Evolutionary conservation across 129 eudicot species (phyloP), one percentile per base, ranked within the genome.

Genomic region (carrot (Daucus carota)): DNA sequence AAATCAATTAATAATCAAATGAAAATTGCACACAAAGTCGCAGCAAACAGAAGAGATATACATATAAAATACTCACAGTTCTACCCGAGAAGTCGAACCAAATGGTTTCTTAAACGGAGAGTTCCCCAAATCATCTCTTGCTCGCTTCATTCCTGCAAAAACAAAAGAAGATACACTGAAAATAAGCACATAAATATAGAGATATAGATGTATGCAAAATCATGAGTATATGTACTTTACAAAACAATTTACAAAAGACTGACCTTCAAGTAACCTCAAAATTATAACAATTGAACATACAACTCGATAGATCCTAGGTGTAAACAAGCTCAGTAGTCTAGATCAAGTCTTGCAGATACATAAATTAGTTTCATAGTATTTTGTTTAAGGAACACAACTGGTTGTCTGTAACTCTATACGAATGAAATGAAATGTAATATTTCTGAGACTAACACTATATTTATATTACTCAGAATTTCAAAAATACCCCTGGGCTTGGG

Each of bases 71-170:
- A n/a, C 99, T 85, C 77, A 91, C 98, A 93, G 87, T 88, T 93
- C 98, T 54, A 86, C 96, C 0, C 97, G 89, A 79, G 97, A 85
- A 59, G 59, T 15, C 71, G 97, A 77, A 67, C 82, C 98, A 82
- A 87, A 90, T 68, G 93, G 98, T 74, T 95, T 83, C 85, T 93
- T 93, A 76, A 90, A 85, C 82, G 86, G 97, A 63, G 95, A 87
- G 81, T 76, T 92, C 41, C 78, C 74, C 57, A 73, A 86, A 20
- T 93, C 98, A 73, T 90, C 97, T 16, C 97, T 83, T 73, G 82
- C 57, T 48, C 98, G 86, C 89, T 93, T 93, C 96, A 93, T 90
- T 76, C 76, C 93, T 90, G 82, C 85, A 80, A 73, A 70, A 80
- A 52, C 62, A 52, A 8, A 52, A 14, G 73, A 2, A 47, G 66